Conservation (phyloP, 805 yeast genomes). For the Isabelozyma gotoi region DNA sequence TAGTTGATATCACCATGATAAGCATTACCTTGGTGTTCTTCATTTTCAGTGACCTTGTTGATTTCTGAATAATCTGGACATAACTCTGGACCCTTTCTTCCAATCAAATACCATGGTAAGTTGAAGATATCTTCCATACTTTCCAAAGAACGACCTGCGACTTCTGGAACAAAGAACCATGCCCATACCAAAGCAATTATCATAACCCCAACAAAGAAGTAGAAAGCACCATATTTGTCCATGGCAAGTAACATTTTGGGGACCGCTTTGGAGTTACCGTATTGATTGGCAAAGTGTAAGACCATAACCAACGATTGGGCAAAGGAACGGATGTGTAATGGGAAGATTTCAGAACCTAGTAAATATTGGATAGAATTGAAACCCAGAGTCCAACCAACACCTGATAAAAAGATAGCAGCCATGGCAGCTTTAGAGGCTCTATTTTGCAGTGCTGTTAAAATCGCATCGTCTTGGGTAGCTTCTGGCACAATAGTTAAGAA, state of each 20-base stretch:
- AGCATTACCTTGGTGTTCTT: constrained; percentile 14
- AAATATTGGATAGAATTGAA: constrained; percentile 55
- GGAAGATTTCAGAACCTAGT: constrained; percentile 53
- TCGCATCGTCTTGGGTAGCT: constrained; percentile 27
- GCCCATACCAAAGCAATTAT: constrained; percentile 39
- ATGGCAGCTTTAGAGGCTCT: constrained; percentile 47
- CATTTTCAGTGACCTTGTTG: constrained; percentile 22
- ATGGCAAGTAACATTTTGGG: constrained; percentile 48
- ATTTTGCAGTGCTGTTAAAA: constrained; percentile 26
- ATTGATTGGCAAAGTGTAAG: constrained; percentile 54
- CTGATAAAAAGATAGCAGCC: constrained; percentile 47
- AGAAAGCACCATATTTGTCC: constrained; percentile 50
- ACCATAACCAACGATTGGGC: constrained; percentile 52
- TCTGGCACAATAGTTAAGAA: constrained; percentile 46
- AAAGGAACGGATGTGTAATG: constrained; percentile 46
- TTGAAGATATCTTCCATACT: constrained; percentile 48
- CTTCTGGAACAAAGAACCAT: constrained; percentile 50
- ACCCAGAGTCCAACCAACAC: constrained; percentile 58
- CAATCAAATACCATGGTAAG: constrained; percentile 55
- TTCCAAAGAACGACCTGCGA: constrained; percentile 47
- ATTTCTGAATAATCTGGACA: constrained; percentile 51
- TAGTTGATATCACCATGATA: constrained; percentile 10
- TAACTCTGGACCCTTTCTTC: constrained; percentile 49
- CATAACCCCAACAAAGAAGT: constrained; percentile 46
- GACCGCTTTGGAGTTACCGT: constrained; percentile 51